These are phyloP conservation scores for Petunia hybrid DNA, from an alignment of 305 asterid species.

Conservation along the genomic window DNA sequence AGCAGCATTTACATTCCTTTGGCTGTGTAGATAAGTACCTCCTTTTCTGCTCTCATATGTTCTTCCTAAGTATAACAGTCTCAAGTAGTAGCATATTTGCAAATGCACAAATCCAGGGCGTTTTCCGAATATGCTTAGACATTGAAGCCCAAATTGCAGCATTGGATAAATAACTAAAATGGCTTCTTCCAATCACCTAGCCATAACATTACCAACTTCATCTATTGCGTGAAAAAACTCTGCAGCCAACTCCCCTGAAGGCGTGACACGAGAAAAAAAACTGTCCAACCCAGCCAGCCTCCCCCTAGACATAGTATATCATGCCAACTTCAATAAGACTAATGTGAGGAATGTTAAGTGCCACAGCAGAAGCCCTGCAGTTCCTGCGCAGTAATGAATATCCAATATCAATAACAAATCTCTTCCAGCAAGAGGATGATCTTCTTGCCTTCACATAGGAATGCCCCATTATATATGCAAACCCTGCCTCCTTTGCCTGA, in stretches of 20 bases:
- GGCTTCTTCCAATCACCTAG: too few species aligned
- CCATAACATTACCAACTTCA: too few species aligned
- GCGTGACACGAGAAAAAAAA: not conserved
- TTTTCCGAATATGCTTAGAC: too few species aligned
- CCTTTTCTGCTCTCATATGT: too few species aligned
- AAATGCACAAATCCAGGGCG: too few species aligned
- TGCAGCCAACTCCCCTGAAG: not conserved
- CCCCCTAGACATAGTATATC: slow-evolving; percentile 75
- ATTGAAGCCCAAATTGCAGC: too few species aligned
- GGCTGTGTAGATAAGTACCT: too few species aligned
- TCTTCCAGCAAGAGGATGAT: slow-evolving; percentile 74
- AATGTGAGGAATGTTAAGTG: slow-evolving; percentile 89
- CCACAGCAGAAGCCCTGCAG: slow-evolving; percentile 87
- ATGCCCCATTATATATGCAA: slow-evolving; percentile 92
- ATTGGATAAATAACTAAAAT: too few species aligned
- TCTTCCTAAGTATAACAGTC: too few species aligned
- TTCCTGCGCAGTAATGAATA: slow-evolving; percentile 91
- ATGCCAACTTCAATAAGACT: slow-evolving; percentile 92
- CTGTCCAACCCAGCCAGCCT: not conserved
- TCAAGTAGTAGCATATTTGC: too few species aligned
- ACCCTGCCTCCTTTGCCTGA: slow-evolving; percentile 93
- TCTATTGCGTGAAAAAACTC: not conserved
- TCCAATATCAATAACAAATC: slow-evolving; percentile 71
- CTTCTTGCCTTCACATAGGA: slow-evolving; percentile 86
- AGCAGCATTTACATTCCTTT: too few species aligned